A percentile compares a stretch with the other conserved stretches of the same genome.
Evolutionary conservation across 2,329 filamentous ascomycete species (phyloP).

Genomic region (Penicillium olsonii): DNA sequence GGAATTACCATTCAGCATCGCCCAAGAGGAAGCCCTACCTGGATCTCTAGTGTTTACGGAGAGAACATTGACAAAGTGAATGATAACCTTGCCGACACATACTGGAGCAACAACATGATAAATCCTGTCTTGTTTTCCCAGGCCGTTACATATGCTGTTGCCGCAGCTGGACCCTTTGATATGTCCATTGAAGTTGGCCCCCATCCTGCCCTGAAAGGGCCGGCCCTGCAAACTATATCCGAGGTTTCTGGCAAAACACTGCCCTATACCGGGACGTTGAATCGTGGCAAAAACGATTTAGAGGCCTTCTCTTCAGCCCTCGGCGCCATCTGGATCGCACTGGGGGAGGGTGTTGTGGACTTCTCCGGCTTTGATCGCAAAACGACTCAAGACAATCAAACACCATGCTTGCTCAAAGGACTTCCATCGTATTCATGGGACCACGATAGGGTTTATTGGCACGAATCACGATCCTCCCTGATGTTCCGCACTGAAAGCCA

Average conservation of each 20-base stretch:
- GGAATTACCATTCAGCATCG: conserved; percentile 10
- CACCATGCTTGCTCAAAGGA: conserved; percentile 13
- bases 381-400: background rate
- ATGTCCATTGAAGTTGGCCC: conserved; percentile 37
- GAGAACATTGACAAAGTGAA: conserved; percentile 15
- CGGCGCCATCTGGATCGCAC: conserved; percentile 17
- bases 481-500: conserved; percentile 10
- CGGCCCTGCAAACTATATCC: conserved; percentile 29
- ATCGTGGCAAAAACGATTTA: conserved; percentile 13
- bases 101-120: conserved; percentile 34
- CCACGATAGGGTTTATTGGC: conserved; percentile 25
- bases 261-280: conserved; percentile 18
- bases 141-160: conserved; percentile 17
- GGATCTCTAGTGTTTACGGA: conserved; percentile 34
- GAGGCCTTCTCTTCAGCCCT: conserved; percentile 18
- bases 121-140: conserved; percentile 27
- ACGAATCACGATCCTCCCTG: conserved; percentile 20
- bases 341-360: conserved; percentile 19
- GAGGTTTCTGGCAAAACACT: conserved; percentile 17
- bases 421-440: conserved; percentile 26
- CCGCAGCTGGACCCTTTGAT: conserved; percentile 16
- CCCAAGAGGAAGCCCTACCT: conserved; percentile 11
- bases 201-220: conserved; percentile 35
- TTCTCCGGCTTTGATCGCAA: conserved; percentile 15
- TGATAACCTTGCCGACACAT: conserved; percentile 21